Conservation (phyloP, 2,329 filamentous ascomycete species). For the Sclerotinia nivalis region DNA sequence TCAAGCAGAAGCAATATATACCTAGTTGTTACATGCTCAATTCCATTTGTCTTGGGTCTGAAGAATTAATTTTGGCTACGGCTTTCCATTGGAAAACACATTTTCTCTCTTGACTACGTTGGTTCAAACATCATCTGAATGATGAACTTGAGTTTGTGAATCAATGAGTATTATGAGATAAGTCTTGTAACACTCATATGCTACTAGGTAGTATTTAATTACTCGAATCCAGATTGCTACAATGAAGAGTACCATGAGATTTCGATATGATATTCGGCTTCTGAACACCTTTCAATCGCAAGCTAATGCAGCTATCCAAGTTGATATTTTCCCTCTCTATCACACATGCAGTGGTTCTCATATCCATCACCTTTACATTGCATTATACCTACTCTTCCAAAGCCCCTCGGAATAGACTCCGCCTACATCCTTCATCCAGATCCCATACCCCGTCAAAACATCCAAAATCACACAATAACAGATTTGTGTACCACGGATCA, state of each 20-base stretch:
- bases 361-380: neutral
- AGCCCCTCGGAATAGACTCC: neutral
- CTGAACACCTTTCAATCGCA: too few species aligned
- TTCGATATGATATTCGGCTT: too few species aligned
- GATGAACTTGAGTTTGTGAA: neutral
- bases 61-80: neutral
- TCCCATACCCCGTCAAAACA: neutral
- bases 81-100: neutral
- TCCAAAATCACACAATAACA: neutral
- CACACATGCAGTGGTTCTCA: neutral
- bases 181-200: neutral
- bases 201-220: too few species aligned
- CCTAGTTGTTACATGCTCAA: neutral
- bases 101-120: neutral
- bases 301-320: too few species aligned
- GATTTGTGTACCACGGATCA: neutral
- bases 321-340: too few species aligned
- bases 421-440: neutral
- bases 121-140: neutral
- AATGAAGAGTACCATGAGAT: too few species aligned
- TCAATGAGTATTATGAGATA: neutral
- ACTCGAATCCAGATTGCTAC: too few species aligned
- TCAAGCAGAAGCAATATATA: neutral
- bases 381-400: too few species aligned
- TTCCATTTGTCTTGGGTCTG: neutral